phyloP scores from a whole-genome alignment of 2,329 filamentous ascomycete species.

The Xylogone sp. region DNA sequence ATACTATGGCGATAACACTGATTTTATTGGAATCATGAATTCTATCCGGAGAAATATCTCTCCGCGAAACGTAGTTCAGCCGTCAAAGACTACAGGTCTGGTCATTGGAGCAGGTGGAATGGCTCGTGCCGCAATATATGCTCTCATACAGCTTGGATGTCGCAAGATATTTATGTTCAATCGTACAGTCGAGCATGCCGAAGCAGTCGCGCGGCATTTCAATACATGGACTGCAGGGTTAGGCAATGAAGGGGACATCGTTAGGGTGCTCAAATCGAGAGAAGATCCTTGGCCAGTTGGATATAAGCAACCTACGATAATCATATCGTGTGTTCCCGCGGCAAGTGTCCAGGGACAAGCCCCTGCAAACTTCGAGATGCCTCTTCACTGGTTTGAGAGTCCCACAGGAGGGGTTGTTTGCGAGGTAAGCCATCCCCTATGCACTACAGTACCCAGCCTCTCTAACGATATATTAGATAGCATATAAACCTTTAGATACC shows the following conservation, averaged over 20 bases:
- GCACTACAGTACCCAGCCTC: background rate
- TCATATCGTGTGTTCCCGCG: constrained; percentile 73
- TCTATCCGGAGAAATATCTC: constrained; percentile 70
- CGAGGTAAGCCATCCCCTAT: constrained; percentile 37
- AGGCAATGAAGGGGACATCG: constrained; percentile 23
- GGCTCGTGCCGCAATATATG: constrained; percentile 74
- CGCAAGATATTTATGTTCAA: constrained; percentile 74
- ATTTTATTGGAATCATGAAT: constrained; percentile 75
- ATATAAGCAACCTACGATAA: constrained; percentile 65
- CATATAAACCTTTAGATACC: constrained; percentile 70
- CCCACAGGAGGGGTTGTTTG: constrained; percentile 72
- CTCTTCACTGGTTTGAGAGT: constrained; percentile 65
- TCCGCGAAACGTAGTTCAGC: constrained; percentile 62
- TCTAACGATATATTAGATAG: constrained; percentile 37
- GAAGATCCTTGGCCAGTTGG: constrained; percentile 61
- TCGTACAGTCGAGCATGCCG: constrained; percentile 62
- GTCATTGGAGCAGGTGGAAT: constrained; percentile 69
- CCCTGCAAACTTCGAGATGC: constrained; percentile 67
- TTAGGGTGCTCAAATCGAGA: constrained; percentile 50
- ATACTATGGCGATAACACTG: constrained; percentile 75
- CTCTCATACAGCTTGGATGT: constrained; percentile 73
- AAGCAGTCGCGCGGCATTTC: constrained; percentile 66
- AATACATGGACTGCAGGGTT: constrained; percentile 38
- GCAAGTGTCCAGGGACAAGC: constrained; percentile 60
- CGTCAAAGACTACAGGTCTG: constrained; percentile 42